Evolutionary conservation across 23 red algal genomes (phyloP), one percentile per base, ranked within the genome.

Genomic region (Chondrus crispus): DNA sequence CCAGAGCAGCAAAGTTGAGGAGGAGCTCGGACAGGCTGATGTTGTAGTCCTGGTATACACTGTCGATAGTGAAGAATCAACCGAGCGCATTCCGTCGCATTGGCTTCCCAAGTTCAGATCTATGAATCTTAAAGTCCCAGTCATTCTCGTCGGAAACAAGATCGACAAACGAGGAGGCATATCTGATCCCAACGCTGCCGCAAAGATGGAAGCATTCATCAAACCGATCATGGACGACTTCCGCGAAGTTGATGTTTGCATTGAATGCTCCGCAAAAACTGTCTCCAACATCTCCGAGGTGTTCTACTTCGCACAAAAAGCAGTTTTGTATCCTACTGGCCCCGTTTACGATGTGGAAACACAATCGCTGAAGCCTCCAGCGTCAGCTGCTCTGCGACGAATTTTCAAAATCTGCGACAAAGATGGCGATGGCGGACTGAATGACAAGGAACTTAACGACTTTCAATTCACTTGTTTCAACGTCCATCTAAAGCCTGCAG

Each of bases 221-320:
- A 98, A 95, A 83, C 97, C 97, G 30, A 96, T 98, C 30, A 98
- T 98, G 97, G 93, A 98, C 58, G 85, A 96, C 36, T 94, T 90
- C 79, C 62, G 88, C 51, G 93, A 98, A 57, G 82, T 98, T 24
- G 97, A 98, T 46, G 93, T 94, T 12, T 98, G 97, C 88, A 98
- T 98, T 19, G 94, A 98, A 51, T 95, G 93, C 88, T 98, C 97
- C 4, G 93, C 97, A 0, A 98, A 98, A 47, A 91, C 93, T 30
- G 84, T 96, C 26, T 98, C 95, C 42, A 98, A 98, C 68, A 93
- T 98, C 33, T 86, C 91, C 24, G 97, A 98, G 76, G 94, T 98
- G 49, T 96, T 98, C 46, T 96, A 96, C 40, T 98, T 96, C 89
- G 97, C 97, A 7, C 97, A 96, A 68, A 96, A 95, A 45, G 93